These are phyloP conservation scores for Kondoa malvinella DNA, from an alignment of 768 basidiomycete genomes.

Conservation along the genomic window DNA sequence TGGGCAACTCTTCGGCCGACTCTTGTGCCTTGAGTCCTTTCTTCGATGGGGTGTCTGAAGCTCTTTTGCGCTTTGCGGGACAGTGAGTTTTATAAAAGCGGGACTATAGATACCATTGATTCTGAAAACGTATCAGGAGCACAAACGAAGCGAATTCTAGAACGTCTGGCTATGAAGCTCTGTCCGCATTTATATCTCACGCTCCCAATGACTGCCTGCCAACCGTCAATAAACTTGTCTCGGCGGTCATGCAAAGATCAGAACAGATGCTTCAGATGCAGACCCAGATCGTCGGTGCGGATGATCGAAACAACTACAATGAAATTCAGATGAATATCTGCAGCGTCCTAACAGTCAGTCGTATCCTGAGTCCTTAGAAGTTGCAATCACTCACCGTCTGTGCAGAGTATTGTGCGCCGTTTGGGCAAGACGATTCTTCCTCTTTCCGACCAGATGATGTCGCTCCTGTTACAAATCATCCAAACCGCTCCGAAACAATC, in stretches of 20 bases:
- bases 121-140: slow-evolving; percentile 32
- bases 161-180: slow-evolving; percentile 89
- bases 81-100: slow-evolving; percentile 47
- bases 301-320: slow-evolving; percentile 98
- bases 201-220: slow-evolving; percentile 60
- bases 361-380: background rate
- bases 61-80: slow-evolving; percentile 70
- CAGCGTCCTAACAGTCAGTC: slow-evolving; percentile 63
- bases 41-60: slow-evolving; percentile 69
- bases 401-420: slow-evolving; percentile 67
- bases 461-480: slow-evolving; percentile 65
- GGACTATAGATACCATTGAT: background rate
- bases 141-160: slow-evolving; percentile 82
- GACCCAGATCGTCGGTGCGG: slow-evolving; percentile 82
- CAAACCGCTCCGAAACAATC: slow-evolving; percentile 77
- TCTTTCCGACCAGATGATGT: slow-evolving; percentile 88
- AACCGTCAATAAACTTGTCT: slow-evolving; percentile 62
- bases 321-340: slow-evolving; percentile 93
- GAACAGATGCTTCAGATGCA: slow-evolving; percentile 71
- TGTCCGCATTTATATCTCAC: slow-evolving; percentile 68
- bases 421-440: slow-evolving; percentile 58
- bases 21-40: slow-evolving; percentile 65
- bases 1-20: slow-evolving; percentile 49
- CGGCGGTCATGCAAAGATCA: slow-evolving; percentile 73
- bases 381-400: background rate